Evolutionary conservation across 108 stramenopile genomes (phyloP).

Genomic region (Nitzschia palea): DNA sequence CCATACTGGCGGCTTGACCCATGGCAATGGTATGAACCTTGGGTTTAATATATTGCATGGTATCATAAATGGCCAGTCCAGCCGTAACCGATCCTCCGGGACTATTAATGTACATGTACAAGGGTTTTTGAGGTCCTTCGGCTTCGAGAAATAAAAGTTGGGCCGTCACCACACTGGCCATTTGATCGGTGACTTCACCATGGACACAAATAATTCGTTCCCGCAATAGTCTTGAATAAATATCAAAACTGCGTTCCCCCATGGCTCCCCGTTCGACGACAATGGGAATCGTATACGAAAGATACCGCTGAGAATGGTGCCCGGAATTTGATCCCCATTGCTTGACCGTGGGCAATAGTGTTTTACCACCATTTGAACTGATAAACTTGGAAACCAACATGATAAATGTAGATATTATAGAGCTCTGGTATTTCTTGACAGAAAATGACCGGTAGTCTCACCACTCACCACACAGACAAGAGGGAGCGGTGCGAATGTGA

Average conservation of each 20-base stretch:
- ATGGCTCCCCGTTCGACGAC: conserved; percentile 49
- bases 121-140: conserved; percentile 81
- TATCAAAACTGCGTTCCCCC: conserved; percentile 70
- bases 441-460: no score
- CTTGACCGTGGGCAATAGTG: no score
- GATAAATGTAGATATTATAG: no score
- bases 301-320: no score
- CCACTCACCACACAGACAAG: no score
- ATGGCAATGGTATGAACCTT: conserved; percentile 94
- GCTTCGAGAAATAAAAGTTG: conserved; percentile 94
- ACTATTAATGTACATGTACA: conserved; percentile 94
- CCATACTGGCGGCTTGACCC: conserved; percentile 98
- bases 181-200: conserved; percentile 89
- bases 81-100: conserved; percentile 94
- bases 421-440: no score
- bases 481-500: no score
- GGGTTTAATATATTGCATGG: conserved; percentile 95
- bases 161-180: conserved; percentile 91
- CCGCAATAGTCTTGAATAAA: conserved; percentile 56
- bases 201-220: conserved; percentile 95
- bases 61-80: conserved; percentile 95
- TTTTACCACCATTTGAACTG: no score
- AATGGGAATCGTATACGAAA: conserved; percentile 45
- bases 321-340: no score
- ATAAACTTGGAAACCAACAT: no score